Conservation (phyloP, 306 rosid species). For the Quercus engelmannii region DNA sequence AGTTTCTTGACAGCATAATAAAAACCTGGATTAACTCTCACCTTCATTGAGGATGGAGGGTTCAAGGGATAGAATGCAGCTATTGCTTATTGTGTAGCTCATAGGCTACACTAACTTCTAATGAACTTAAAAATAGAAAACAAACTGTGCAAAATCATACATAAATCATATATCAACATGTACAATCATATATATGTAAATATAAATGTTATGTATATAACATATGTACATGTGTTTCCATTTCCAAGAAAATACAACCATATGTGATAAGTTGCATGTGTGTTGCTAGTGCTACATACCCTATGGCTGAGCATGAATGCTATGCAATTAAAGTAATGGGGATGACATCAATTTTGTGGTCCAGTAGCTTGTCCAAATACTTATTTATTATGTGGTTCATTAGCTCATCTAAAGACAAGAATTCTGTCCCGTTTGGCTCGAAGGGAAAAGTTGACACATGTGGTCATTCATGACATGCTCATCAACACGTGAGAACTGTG, state of each 20-base stretch:
- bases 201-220: too few relatives aligned
- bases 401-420: conserved; percentile 5
- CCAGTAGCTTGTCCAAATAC: neutral
- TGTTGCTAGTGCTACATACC: conserved; percentile 1
- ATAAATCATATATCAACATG: too few relatives aligned
- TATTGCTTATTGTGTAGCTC: too few relatives aligned
- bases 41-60: neutral
- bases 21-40: neutral
- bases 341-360: neutral
- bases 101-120: neutral
- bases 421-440: conserved; percentile 3
- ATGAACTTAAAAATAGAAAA: neutral
- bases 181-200: too few relatives aligned
- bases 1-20: neutral
- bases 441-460: neutral
- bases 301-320: neutral
- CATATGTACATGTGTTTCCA: too few relatives aligned
- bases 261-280: neutral
- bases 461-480: neutral
- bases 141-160: neutral
- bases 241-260: conserved; percentile 7
- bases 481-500: neutral
- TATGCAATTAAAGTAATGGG: neutral
- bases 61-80: neutral
- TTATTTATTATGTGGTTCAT: neutral